These are phyloP conservation scores for Lodderomyces parapsilosis DNA, from an alignment of 1,139 yeast genomes.

Conservation along the genomic window DNA sequence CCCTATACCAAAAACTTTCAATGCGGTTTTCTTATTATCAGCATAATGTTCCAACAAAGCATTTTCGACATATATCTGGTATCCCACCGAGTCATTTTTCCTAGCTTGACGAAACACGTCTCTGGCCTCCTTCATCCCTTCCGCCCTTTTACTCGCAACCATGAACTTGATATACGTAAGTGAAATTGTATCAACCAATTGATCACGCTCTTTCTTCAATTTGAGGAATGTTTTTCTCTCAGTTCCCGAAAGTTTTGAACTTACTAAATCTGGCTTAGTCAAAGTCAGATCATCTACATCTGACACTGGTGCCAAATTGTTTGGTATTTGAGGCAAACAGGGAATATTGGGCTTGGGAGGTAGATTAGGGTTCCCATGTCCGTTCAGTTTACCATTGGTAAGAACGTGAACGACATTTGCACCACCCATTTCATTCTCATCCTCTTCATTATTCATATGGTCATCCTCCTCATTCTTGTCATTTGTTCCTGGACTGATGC, in stretches of 20 bases:
- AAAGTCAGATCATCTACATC: neutral
- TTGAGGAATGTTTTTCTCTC: conserved; percentile 12
- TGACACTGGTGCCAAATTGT: neutral
- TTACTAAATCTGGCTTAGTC: neutral
- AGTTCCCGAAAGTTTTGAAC: conserved; percentile 11
- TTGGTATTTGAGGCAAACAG: conserved; percentile 4
- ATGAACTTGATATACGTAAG: conserved; percentile 55
- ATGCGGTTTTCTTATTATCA: conserved; percentile 64
- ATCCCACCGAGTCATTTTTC: conserved; percentile 55
- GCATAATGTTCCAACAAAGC: conserved; percentile 80
- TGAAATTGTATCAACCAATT: conserved; percentile 41
- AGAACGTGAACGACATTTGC: neutral
- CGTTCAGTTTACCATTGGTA: conserved; percentile 2
- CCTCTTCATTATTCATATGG: conserved; percentile 17
- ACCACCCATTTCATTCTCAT: conserved; percentile 9
- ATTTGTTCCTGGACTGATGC: conserved; percentile 9
- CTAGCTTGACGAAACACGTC: conserved; percentile 60
- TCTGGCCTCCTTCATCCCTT: conserved; percentile 73
- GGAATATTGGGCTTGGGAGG: conserved; percentile 4
- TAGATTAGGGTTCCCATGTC: neutral
- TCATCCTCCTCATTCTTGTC: conserved; percentile 14
- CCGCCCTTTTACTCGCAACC: conserved; percentile 60
- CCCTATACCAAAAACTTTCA: conserved; percentile 79
- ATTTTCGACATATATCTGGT: conserved; percentile 77
- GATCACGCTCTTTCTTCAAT: conserved; percentile 17